These are phyloP conservation scores for Hylodesmum podocarpum DNA, from an alignment of 306 rosid species.

Conservation along the genomic window DNA sequence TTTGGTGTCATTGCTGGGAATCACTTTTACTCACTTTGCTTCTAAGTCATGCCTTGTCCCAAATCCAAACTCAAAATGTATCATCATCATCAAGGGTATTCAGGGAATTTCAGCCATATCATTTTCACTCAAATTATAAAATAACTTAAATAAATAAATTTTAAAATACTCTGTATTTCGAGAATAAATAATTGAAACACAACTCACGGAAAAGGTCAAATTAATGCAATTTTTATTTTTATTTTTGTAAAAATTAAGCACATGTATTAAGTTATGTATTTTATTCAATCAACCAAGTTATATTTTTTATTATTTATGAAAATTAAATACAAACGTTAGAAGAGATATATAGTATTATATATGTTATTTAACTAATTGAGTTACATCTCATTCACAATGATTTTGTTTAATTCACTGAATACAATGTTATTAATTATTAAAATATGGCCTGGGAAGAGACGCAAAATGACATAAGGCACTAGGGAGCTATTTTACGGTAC, in stretches of 20 bases:
- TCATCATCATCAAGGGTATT: constrained; percentile 32
- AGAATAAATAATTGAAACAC: background rate
- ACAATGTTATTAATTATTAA: too few species aligned
- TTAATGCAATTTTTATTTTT: too few species aligned
- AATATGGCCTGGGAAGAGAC: background rate
- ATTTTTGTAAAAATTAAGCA: too few species aligned
- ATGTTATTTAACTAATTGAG: too few species aligned
- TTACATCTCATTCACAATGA: too few species aligned
- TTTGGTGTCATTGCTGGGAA: constrained; percentile 35
- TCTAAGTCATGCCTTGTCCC: constrained; percentile 66
- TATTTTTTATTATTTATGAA: too few species aligned
- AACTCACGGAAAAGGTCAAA: too few species aligned
- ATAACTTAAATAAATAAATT: background rate
- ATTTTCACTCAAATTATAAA: background rate
- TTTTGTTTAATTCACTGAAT: too few species aligned
- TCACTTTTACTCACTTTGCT: constrained; percentile 56
- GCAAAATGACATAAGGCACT: background rate
- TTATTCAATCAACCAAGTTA: too few species aligned
- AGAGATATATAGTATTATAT: too few species aligned
- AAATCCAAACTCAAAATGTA: constrained; percentile 7
- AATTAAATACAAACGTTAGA: too few species aligned
- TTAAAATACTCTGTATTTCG: background rate
- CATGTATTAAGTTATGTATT: too few species aligned
- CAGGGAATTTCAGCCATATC: background rate
- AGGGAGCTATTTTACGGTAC: background rate